These are phyloP conservation scores for Cyclostephanos tholiformis DNA, from an alignment of 108 stramenopile species.

Conservation along the genomic window DNA sequence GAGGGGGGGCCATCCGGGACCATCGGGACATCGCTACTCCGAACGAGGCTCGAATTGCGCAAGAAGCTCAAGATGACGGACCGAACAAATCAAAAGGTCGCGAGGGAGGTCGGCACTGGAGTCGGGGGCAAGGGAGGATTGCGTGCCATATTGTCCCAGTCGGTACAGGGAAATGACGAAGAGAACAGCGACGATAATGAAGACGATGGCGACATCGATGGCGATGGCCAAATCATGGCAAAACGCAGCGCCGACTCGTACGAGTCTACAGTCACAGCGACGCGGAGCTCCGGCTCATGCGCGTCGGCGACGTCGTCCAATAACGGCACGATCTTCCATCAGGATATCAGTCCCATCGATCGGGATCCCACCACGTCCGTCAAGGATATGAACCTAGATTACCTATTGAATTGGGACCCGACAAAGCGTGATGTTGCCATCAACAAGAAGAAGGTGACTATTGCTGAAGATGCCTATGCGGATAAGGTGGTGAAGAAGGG, in stretches of 20 bases:
- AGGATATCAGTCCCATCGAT: conserved; percentile 50
- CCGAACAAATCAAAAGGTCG: conserved; percentile 11
- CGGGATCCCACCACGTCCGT: conserved; percentile 32
- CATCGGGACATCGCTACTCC: background rate
- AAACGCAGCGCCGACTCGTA: conserved; percentile 3
- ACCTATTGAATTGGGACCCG: conserved; percentile 85
- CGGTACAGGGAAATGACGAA: conserved; percentile 21
- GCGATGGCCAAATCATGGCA: background rate
- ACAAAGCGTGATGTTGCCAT: conserved; percentile 22
- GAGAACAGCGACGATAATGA: conserved; percentile 10
- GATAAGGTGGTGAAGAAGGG: conserved; percentile 1
- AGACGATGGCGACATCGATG: conserved; percentile 13
- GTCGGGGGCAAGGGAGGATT: conserved; percentile 17
- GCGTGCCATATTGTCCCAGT: conserved; percentile 41
- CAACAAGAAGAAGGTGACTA: conserved; percentile 38
- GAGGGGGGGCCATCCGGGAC: background rate
- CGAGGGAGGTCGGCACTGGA: conserved; percentile 11
- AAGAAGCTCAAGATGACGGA: conserved; percentile 32
- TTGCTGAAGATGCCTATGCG: conserved; percentile 13
- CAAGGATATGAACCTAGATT: conserved; percentile 70
- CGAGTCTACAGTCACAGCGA: conserved; percentile 1
- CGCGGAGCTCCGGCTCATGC: conserved; percentile 8
- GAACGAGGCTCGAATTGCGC: conserved; percentile 25
- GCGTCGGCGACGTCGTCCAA: background rate
- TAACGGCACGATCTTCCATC: conserved; percentile 25